These are phyloP conservation scores for Monosporascus sp. DNA, from an alignment of 2,329 filamentous ascomycete species.

Conservation along the genomic window DNA sequence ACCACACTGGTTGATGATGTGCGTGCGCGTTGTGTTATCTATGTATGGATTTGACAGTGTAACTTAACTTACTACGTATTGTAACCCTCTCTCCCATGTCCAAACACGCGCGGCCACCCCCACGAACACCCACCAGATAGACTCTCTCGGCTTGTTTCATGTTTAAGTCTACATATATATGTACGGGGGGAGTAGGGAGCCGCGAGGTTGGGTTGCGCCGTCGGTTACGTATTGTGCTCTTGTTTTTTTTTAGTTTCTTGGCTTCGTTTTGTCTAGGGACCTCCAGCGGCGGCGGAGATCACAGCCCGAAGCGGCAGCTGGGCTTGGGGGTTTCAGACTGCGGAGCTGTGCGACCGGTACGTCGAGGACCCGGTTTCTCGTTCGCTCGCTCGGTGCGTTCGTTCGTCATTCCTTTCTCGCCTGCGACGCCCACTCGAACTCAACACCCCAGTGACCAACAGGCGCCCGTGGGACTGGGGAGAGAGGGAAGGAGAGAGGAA, in stretches of 20 bases:
- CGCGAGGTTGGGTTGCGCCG: neutral
- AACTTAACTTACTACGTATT: neutral
- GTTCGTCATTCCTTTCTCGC: neutral
- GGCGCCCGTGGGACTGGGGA: too few relatives aligned
- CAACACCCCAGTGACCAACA: neutral
- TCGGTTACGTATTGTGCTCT: neutral
- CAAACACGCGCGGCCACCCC: neutral
- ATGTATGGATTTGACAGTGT: too few relatives aligned
- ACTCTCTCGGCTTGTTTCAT: neutral
- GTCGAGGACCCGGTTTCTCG: neutral
- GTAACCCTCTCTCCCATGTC: neutral
- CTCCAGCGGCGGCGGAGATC: neutral
- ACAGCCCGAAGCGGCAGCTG: neutral
- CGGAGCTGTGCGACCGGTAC: neutral
- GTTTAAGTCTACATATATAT: neutral
- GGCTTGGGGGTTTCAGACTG: neutral
- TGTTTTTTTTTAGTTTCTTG: neutral
- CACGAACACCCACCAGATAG: neutral
- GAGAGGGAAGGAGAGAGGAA: too few relatives aligned
- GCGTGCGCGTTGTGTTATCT: too few relatives aligned
- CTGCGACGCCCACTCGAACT: too few relatives aligned
- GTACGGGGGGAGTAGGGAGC: neutral
- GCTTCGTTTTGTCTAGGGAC: neutral
- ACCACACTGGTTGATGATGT: too few relatives aligned
- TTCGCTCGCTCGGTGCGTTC: neutral